Evolutionary conservation across 75 land plant genomes (phyloP), one percentile per base, ranked within the genome.

Genomic region (Cupressus sempervirens): DNA sequence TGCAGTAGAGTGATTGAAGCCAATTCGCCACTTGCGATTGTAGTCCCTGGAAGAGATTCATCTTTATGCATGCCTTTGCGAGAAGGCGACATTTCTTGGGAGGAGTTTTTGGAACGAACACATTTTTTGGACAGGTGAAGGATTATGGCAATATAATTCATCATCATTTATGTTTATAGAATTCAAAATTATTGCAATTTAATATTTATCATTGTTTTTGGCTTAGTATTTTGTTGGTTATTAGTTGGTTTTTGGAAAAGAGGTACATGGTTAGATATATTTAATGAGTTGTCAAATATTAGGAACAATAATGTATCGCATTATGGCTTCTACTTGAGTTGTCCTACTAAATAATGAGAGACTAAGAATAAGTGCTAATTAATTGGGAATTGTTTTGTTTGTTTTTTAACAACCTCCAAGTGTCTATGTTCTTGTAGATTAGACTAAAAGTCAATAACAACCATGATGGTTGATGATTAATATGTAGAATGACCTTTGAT

Each of bases 1-100:
- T 89, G 88, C 94, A 97, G 99, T 77, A 87, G 91, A 84, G 93
- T 97, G 83, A 85, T 92, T 65, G 99, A 97, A 74, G 96, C 99
- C 3, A 81, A 93, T 76, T 88, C 94, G 40, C 99, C 99, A 30
- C 70, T 80, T 52, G 95, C 99, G 35, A 88, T 97, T 89, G 99
- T 97, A 80, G 85, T 97, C 20, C 95, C 97, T 53, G 87, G 86
- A 48, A 89, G 80, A 81, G 91, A 87, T 50, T 74, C 88, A 45
- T 81, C 81, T 13, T 83, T 92, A 29, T 52, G 84, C 74, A 86
- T 86, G 53, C 84, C 84, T 65, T 88, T 95, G 72, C 99, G 99
- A 52, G 91, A 88, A 73, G 85, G 89, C 76, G 99, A 97, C 84
- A 85, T 97, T 16, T 90, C 95, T 83, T 97, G 97, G 97, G 86